These are phyloP conservation scores for Glycyrrhiza uralensis DNA, from an alignment of 306 rosid species.

Conservation along the genomic window DNA sequence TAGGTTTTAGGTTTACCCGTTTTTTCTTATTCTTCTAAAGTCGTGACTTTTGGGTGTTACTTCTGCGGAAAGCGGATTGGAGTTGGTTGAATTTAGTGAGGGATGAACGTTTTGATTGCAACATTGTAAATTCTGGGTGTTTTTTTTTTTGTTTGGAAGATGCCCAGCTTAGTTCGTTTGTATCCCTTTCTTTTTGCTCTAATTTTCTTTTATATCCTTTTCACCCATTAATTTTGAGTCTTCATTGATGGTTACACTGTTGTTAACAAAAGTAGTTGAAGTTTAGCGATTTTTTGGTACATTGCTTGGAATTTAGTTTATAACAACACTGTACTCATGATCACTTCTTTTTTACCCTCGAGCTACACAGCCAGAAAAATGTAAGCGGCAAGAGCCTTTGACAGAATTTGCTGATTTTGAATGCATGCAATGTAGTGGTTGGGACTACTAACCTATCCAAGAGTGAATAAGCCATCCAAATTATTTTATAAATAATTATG, in stretches of 20 bases:
- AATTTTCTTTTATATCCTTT: neutral
- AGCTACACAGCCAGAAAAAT: neutral
- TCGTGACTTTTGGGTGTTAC: no score
- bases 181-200: neutral
- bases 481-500: neutral
- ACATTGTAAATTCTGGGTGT: neutral
- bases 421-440: neutral
- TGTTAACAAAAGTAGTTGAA: neutral
- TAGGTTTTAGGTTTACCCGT: neutral
- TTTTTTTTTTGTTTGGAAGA: neutral
- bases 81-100: constrained; percentile 8
- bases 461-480: neutral
- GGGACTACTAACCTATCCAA: neutral
- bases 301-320: neutral
- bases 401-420: neutral
- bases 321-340: neutral
- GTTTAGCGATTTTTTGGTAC: neutral
- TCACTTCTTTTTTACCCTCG: neutral
- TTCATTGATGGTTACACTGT: neutral
- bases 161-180: neutral
- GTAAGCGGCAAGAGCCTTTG: neutral
- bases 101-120: neutral
- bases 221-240: neutral
- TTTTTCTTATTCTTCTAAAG: neutral
- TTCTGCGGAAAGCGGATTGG: no score